Conservation (phyloP, 352 stramenopile genomes). For the Phytophthora cactorum region DNA sequence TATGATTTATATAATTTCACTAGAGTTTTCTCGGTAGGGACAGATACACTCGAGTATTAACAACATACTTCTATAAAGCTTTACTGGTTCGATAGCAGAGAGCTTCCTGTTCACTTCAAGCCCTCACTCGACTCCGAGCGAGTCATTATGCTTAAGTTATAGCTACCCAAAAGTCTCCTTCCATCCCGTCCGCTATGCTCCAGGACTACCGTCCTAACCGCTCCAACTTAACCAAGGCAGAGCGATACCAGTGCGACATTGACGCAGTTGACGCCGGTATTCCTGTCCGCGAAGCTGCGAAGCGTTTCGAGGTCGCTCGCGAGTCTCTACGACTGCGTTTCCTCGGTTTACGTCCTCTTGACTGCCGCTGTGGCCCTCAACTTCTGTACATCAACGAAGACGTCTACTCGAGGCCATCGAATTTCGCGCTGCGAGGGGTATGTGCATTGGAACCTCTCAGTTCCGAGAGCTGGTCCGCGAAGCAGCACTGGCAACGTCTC, state of each 20-base stretch:
- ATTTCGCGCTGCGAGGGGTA: neutral
- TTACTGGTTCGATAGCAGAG: neutral
- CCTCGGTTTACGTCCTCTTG: neutral
- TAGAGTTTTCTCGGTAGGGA: too few species aligned
- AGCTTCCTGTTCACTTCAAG: neutral
- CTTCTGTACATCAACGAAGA: constrained; percentile 1
- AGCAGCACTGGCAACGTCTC: neutral
- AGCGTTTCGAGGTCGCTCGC: neutral
- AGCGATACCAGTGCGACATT: neutral
- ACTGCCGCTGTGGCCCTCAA: neutral
- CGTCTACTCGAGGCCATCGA: neutral
- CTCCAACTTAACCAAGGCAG: neutral
- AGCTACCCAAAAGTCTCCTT: neutral
- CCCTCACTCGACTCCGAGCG: neutral
- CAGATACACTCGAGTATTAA: too few species aligned
- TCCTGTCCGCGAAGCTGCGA: neutral
- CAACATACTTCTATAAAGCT: too few species aligned
- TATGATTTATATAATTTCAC: too few species aligned
- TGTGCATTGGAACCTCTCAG: constrained; percentile 5
- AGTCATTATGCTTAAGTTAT: neutral
- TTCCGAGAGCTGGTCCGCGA: constrained; percentile 8
- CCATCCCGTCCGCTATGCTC: neutral
- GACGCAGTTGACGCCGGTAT: neutral
- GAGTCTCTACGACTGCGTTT: neutral
- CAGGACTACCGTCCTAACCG: neutral